Evolutionary conservation across 768 basidiomycete species (phyloP).

Genomic region (Psilocybe azurescens): DNA sequence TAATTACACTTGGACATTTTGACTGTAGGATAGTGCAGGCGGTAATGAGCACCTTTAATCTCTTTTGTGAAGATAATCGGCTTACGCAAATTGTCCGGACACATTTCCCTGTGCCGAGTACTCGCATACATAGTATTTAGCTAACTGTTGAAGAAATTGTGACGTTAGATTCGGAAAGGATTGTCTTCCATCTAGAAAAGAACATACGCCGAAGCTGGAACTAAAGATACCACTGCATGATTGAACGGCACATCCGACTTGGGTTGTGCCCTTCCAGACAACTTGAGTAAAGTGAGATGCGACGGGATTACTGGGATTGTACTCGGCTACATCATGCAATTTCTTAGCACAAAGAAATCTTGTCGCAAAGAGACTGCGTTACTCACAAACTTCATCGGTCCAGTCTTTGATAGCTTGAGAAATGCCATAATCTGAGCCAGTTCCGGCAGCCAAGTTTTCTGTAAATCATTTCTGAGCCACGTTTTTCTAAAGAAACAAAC

Average conservation of each 20-base stretch:
- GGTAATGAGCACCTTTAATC: not conserved
- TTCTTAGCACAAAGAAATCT: not conserved
- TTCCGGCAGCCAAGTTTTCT: slow-evolving; percentile 82
- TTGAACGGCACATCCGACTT: slow-evolving; percentile 68
- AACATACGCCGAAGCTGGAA: slow-evolving; percentile 57
- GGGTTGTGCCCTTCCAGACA: slow-evolving; percentile 71
- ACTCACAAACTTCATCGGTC: slow-evolving; percentile 72
- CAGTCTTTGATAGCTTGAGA: slow-evolving; percentile 57
- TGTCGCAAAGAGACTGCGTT: not conserved
- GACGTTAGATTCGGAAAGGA: not conserved
- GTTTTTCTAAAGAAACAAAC: not conserved
- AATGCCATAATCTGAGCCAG: slow-evolving; percentile 57
- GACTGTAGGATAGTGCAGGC: slow-evolving; percentile 28
- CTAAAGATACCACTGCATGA: slow-evolving; percentile 64
- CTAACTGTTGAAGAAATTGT: slow-evolving; percentile 39
- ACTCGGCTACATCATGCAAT: slow-evolving; percentile 45
- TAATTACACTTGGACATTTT: slow-evolving; percentile 50
- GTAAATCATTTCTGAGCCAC: not conserved
- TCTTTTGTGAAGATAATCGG: slow-evolving; percentile 17
- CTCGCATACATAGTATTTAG: slow-evolving; percentile 72
- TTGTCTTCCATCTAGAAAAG: not conserved
- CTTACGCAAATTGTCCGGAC: slow-evolving; percentile 63
- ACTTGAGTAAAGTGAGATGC: slow-evolving; percentile 78
- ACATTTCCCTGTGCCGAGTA: slow-evolving; percentile 71
- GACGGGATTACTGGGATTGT: slow-evolving; percentile 59